A percentile compares a stretch with the other conserved stretches of the same genome.
phyloP scores from a whole-genome alignment of 1,284 basidiomycete genomes.

The Sporisorium iseilematis-ciliati region DNA sequence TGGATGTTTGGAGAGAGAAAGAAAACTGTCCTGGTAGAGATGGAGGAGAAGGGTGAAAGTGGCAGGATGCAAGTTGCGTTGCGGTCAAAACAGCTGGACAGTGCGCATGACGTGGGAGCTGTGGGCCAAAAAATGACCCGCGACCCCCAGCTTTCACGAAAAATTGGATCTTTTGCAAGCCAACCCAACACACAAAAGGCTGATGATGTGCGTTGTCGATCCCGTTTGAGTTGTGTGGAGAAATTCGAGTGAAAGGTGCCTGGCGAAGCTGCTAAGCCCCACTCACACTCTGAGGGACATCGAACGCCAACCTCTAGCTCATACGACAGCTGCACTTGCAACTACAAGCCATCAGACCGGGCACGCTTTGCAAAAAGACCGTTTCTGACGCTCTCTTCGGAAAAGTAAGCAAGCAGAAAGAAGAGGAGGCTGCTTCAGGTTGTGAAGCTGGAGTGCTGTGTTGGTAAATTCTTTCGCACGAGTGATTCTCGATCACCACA shows the following conservation, averaged over 20 bases:
- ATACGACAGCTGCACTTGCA: neutral
- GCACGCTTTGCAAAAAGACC: too few species aligned
- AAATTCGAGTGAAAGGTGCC: neutral
- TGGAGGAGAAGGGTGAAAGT: neutral
- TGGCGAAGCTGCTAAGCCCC: neutral
- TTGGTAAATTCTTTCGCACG: conserved; percentile 3
- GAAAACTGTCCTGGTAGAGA: neutral
- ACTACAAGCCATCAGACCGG: too few species aligned
- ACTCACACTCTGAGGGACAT: too few species aligned
- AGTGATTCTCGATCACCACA: conserved; percentile 7
- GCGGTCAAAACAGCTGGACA: conserved; percentile 1
- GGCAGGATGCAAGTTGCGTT: neutral
- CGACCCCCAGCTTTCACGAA: neutral
- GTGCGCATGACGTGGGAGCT: conserved; percentile 23
- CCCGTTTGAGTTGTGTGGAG: neutral
- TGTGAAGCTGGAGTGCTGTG: neutral
- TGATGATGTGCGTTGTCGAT: conserved; percentile 10
- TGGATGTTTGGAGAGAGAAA: conserved; percentile 1
- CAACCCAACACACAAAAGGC: neutral
- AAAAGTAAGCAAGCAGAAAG: neutral
- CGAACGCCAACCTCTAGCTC: neutral
- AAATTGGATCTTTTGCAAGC: neutral
- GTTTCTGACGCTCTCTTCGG: too few species aligned
- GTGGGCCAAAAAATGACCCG: neutral
- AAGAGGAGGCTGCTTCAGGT: too few species aligned